Percentiles rank a stretch among this genome's conserved stretches.
Evolutionary conservation across 768 basidiomycete species (phyloP).

Genomic region (Tulasnella sp.): DNA sequence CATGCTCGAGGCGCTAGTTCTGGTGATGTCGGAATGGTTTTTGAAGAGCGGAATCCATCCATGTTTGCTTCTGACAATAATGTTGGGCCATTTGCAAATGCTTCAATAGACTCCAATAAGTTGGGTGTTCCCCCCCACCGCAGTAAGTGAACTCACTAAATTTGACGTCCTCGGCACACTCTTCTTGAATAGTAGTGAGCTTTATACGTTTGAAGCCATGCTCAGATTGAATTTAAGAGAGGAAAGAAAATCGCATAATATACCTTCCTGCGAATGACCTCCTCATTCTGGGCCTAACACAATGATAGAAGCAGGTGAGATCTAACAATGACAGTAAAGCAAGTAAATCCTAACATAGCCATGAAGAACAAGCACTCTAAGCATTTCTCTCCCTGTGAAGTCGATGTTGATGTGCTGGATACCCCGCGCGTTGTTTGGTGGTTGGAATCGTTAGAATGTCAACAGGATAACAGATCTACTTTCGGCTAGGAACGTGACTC

Average conservation of each 20-base stretch:
- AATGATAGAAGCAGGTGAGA: too few species aligned
- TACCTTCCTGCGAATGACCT: constrained; percentile 59
- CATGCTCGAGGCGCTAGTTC: constrained; percentile 50
- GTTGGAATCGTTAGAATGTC: too few species aligned
- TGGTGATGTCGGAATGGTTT: constrained; percentile 27
- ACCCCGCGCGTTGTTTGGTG: too few species aligned
- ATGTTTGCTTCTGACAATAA: constrained; percentile 2
- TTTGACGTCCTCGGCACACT: constrained; percentile 50
- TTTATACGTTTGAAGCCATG: constrained; percentile 22
- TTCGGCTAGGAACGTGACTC: too few species aligned
- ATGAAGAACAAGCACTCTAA: constrained; percentile 36
- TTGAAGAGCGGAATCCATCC: not conserved
- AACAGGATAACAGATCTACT: too few species aligned
- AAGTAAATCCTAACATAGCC: constrained; percentile 32
- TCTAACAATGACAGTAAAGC: too few species aligned
- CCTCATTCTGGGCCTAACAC: constrained; percentile 62
- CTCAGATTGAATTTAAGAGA: not conserved
- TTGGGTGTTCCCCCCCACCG: not conserved
- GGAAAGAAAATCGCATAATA: constrained; percentile 18
- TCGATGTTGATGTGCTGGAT: too few species aligned
- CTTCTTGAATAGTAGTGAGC: constrained; percentile 62
- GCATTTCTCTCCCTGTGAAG: too few species aligned
- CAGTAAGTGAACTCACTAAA: constrained; percentile 34
- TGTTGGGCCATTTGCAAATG: constrained; percentile 4
- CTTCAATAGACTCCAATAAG: not conserved